Evolutionary conservation across 257 asterid species (phyloP).

Genomic region (Rauvolfia tetraphylla): DNA sequence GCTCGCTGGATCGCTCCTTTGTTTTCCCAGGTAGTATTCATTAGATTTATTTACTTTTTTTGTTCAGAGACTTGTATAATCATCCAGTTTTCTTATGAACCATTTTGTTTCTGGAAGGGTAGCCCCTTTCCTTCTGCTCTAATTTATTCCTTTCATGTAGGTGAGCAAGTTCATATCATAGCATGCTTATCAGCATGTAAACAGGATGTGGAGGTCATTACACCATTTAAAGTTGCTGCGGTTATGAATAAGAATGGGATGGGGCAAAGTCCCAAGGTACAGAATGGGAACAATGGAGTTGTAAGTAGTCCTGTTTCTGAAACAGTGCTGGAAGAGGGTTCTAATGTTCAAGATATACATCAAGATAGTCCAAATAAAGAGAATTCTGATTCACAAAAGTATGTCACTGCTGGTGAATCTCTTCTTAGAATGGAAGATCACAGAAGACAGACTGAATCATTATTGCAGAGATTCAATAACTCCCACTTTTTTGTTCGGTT

Average conservation of each 20-base stretch:
- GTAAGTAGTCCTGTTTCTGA: slow-evolving; percentile 33
- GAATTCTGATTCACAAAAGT: slow-evolving; percentile 36
- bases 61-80: slow-evolving; percentile 13
- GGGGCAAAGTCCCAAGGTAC: slow-evolving; percentile 40
- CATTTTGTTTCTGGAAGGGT: neutral
- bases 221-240: slow-evolving; percentile 97
- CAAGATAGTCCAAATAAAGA: slow-evolving; percentile 35
- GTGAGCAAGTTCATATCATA: slow-evolving; percentile 82
- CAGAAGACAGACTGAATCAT: slow-evolving; percentile 65
- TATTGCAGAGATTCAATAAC: slow-evolving; percentile 60
- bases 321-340: slow-evolving; percentile 20
- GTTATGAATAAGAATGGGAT: slow-evolving; percentile 76
- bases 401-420: slow-evolving; percentile 68
- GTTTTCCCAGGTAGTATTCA: slow-evolving; percentile 77
- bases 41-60: slow-evolving; percentile 16
- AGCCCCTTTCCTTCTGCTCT: neutral
- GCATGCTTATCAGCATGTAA: slow-evolving; percentile 87
- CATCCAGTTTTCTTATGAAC: slow-evolving; percentile 1
- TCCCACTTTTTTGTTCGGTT: slow-evolving; percentile 91
- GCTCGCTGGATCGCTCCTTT: slow-evolving; percentile 76
- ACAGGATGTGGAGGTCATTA: slow-evolving; percentile 86
- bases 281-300: slow-evolving; percentile 46
- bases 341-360: slow-evolving; percentile 37
- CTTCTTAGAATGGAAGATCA: slow-evolving; percentile 87
- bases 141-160: slow-evolving; percentile 24